Evolutionary conservation across 176 grass and related monocot species (phyloP).

Genomic region (bread wheat (Triticum aestivum)): IWGSC_CS_RefSeq_v2.1 NC_057800.1:604703729-604704228

Average conservation of each 20-base stretch:
- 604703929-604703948: neutral
- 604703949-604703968: neutral
- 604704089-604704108: slow-evolving; percentile 22
- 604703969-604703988: neutral
- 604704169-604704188: neutral
- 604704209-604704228: slow-evolving; percentile 19
- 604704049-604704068: slow-evolving; percentile 2
- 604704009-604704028: too few relatives aligned
- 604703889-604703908: neutral
- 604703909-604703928: neutral
- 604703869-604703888: neutral
- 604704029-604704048: neutral
- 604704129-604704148: neutral
- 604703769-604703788: neutral
- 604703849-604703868: neutral
- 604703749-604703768: neutral
- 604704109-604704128: neutral
- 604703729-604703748: neutral
- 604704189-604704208: neutral
- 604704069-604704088: slow-evolving; percentile 1
- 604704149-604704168: neutral
- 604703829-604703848: neutral
- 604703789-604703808: neutral
- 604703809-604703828: neutral
- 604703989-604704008: neutral